phyloP scores from a whole-genome alignment of 352 stramenopile genomes.

The Globisporangium okanoganense region DNA sequence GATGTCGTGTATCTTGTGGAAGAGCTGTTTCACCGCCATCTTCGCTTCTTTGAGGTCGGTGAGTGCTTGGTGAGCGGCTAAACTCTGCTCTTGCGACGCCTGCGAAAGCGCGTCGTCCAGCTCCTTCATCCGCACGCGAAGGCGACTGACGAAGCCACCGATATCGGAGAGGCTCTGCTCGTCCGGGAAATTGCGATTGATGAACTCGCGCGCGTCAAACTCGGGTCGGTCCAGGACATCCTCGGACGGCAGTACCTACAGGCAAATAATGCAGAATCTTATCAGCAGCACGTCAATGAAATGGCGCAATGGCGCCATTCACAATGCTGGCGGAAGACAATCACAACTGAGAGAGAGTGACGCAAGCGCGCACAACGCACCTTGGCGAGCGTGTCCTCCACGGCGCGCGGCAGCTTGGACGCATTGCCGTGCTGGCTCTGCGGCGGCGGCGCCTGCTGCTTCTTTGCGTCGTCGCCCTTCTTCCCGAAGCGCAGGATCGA shows the following conservation, averaged over 20 bases:
- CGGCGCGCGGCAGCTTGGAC: slow-evolving; percentile 43
- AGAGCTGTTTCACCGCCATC: slow-evolving; percentile 84
- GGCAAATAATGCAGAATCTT: background rate
- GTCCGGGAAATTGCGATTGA: slow-evolving; percentile 92
- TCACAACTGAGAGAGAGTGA: background rate
- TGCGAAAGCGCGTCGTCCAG: slow-evolving; percentile 78
- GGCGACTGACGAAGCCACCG: slow-evolving; percentile 77
- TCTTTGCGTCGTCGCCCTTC: slow-evolving; percentile 15
- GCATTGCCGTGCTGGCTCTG: slow-evolving; percentile 20
- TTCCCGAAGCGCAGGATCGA: slow-evolving; percentile 18
- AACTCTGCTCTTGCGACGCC: slow-evolving; percentile 73
- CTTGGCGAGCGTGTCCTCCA: slow-evolving; percentile 52
- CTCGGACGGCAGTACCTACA: slow-evolving; percentile 69
- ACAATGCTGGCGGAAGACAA: background rate
- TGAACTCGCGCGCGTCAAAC: slow-evolving; percentile 91
- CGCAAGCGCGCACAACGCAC: slow-evolving; percentile 20
- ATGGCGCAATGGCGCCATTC: background rate
- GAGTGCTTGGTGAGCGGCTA: slow-evolving; percentile 73
- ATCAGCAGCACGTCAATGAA: background rate
- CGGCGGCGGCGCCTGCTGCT: slow-evolving; percentile 14
- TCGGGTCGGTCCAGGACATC: slow-evolving; percentile 85
- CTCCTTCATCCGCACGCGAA: slow-evolving; percentile 74
- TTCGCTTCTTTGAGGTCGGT: slow-evolving; percentile 84
- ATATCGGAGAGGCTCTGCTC: slow-evolving; percentile 79
- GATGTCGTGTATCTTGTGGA: slow-evolving; percentile 92